Base-by-base conservation (phyloP, 1,284 basidiomycete genomes). In the Rhodotorula sp. region DNA sequence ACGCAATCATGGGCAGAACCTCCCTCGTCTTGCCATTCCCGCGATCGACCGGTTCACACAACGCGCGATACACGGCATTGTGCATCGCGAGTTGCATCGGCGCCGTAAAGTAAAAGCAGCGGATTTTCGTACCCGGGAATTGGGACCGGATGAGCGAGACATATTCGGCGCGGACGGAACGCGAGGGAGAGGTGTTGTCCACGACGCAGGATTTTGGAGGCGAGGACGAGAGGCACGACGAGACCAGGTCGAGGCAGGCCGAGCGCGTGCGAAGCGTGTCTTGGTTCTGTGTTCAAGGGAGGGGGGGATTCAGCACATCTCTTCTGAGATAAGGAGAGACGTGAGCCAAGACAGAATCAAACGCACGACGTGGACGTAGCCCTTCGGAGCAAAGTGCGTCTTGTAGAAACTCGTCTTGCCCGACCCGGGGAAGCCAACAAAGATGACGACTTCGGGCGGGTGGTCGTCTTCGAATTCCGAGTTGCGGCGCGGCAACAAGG, bases 331-430 rank as follows among this genome's bases (percentile, higher is more conserved):
- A n/a, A 5, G 15, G 24, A 12, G 8, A 12, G 24, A 26, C 8
- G 24, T 29, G 20, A 24, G 51, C 18, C 7, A n/a, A 12, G 45
- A 33, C 29, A 17, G n/a, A 30, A 17, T 7, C 26, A 53, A 49
- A 67, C 72, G 69, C 15, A 77, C 75, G 70, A 96, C 84, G 75
- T 94, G 91, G 6, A 84, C 82, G 79, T 97, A 95, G 20, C 84
- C 86, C 7, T 80, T 82, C 0, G 86, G 83, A n/a, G 82, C 80
- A 78, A 97, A 95, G 77, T 92, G 82, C 51, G 80, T 84, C 18
- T 83, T 82, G 80, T 85, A 97, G 79, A 95, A 91, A 0, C 87
- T 86, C 0, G 91, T 89, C 81, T 98, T 98, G 56, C 95, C 95
- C 2, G 92, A 82, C 60, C 88, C 89, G 0, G 95, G 95, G 65